These are phyloP conservation scores for Alternaria sp. DNA, from an alignment of 2,329 filamentous ascomycete species.

Conservation along the genomic window DNA sequence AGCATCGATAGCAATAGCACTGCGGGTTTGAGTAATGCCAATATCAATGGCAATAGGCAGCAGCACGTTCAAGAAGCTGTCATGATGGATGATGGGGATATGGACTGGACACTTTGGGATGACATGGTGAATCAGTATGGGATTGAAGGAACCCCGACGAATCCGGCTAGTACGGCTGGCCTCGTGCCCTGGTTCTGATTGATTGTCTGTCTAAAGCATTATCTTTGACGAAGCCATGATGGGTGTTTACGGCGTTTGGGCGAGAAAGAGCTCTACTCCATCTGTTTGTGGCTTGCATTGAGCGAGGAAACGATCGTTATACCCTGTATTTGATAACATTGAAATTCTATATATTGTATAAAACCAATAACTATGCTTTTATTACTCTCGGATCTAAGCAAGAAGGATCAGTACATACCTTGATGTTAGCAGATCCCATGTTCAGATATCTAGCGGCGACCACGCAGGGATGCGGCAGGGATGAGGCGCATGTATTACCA, in stretches of 20 bases:
- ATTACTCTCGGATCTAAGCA: not conserved
- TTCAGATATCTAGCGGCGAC: not conserved
- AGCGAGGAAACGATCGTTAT: not conserved
- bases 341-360: not conserved
- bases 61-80: slow-evolving; percentile 23
- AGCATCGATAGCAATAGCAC: slow-evolving; percentile 24
- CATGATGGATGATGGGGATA: slow-evolving; percentile 49
- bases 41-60: not conserved
- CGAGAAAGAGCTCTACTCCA: not conserved
- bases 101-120: slow-evolving; percentile 61
- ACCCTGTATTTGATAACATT: not conserved
- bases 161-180: slow-evolving; percentile 18
- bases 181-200: slow-evolving; percentile 40
- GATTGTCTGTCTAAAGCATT: not conserved
- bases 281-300: not conserved
- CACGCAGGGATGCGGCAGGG: slow-evolving; percentile 2
- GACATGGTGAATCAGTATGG: slow-evolving; percentile 58
- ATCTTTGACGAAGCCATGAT: not conserved
- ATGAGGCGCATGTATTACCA: not conserved
- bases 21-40: not conserved
- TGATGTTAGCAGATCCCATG: not conserved
- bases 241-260: not conserved
- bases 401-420: not conserved
- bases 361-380: not conserved
- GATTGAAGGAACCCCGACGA: slow-evolving; percentile 45